These are phyloP conservation scores for Climacium dendroides DNA, from an alignment of 225 moss, liverwort and hornwort species.

Conservation along the genomic window DNA sequence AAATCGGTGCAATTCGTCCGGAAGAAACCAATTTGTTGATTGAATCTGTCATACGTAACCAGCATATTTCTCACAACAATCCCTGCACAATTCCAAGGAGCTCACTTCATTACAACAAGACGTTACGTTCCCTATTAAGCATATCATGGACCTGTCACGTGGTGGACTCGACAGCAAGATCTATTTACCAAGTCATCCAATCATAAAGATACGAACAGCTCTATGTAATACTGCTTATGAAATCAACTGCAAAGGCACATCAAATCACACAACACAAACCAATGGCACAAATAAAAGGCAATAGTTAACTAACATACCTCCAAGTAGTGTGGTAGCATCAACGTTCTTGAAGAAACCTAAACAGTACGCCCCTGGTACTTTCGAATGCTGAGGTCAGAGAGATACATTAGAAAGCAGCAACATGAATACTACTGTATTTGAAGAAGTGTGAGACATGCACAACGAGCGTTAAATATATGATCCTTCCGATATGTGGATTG, in stretches of 20 bases:
- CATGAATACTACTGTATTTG: background rate
- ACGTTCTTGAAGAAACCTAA: conserved; percentile 94
- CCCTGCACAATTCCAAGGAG: conserved; percentile 29
- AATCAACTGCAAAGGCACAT: background rate
- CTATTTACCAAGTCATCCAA: background rate
- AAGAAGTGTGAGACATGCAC: background rate
- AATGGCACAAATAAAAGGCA: background rate
- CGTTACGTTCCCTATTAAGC: background rate
- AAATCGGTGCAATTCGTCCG: conserved; percentile 82
- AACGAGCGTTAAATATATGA: background rate
- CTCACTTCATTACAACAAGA: background rate
- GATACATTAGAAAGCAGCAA: background rate
- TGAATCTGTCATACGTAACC: conserved; percentile 79
- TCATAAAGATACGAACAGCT: background rate
- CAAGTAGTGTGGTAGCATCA: conserved; percentile 89
- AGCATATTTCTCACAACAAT: conserved; percentile 92
- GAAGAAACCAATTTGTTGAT: conserved; percentile 78
- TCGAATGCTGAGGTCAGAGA: conserved; percentile 55
- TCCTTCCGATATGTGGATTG: background rate
- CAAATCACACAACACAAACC: background rate
- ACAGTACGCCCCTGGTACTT: conserved; percentile 73
- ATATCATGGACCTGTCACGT: background rate
- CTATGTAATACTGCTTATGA: background rate
- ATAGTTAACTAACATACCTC: conserved; percentile 41
- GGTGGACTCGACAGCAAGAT: background rate